Conservation (phyloP, 345 rosid species). For the Gossypium sturtianum region DNA sequence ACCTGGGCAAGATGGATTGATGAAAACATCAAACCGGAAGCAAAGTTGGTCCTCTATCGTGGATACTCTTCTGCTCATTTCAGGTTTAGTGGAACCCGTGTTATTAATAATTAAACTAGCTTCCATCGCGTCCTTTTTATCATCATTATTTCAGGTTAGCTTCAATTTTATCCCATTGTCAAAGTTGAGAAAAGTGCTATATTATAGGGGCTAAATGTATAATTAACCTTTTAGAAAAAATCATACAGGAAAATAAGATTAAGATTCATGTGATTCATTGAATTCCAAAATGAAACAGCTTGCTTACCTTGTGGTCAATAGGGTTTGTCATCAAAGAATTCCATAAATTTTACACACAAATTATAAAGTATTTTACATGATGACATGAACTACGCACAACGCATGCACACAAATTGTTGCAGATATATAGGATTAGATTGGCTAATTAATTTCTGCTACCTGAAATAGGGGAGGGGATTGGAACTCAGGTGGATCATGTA, state of each 20-base stretch:
- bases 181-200: not conserved
- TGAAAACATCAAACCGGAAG: slow-evolving; percentile 42
- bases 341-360: not conserved
- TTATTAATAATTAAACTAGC: not conserved
- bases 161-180: not conserved
- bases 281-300: not conserved
- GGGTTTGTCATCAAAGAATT: not conserved
- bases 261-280: not conserved
- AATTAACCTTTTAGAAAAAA: not conserved
- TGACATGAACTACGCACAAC: not conserved
- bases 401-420: not conserved
- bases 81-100: slow-evolving; percentile 30
- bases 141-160: not conserved
- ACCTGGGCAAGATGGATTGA: slow-evolving; percentile 93
- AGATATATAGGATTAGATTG: not conserved
- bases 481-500: slow-evolving; percentile 93
- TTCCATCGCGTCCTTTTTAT: not conserved
- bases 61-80: slow-evolving; percentile 97
- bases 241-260: not conserved
- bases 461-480: slow-evolving; percentile 84
- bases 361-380: not conserved
- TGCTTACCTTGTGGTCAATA: not conserved
- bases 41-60: slow-evolving; percentile 74
- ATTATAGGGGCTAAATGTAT: not conserved
- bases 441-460: not conserved